Evolutionary conservation across 2,329 filamentous ascomycete genomes (phyloP).

Genomic region (Arthrobotrys sinensis): DNA sequence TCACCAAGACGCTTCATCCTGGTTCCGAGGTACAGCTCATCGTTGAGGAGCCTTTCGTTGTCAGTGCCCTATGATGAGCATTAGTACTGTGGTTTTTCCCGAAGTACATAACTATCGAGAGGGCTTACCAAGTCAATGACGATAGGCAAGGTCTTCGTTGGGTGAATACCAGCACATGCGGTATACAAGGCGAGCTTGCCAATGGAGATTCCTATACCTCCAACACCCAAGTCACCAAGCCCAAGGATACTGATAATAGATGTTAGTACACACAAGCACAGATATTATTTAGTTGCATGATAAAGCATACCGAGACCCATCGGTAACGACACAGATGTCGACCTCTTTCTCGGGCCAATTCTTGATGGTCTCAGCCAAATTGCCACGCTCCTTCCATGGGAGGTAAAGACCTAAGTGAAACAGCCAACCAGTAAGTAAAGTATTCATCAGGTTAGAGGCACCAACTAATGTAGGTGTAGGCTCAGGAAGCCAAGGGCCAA

Average conservation of each 20-base stretch:
- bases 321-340: conserved; percentile 96
- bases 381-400: conserved; percentile 92
- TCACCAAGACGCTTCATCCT: conserved; percentile 84
- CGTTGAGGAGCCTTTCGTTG: conserved; percentile 77
- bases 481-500: neutral
- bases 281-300: too few relatives aligned
- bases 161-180: conserved; percentile 93
- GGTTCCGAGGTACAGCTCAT: conserved; percentile 89
- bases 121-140: conserved; percentile 72
- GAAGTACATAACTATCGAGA: neutral
- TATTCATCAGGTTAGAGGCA: conserved; percentile 11
- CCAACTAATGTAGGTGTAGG: neutral
- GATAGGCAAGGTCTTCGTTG: conserved; percentile 83
- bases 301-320: conserved; percentile 79
- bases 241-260: conserved; percentile 74
- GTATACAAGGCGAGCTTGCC: conserved; percentile 97
- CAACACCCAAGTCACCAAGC: conserved; percentile 93
- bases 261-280: too few relatives aligned
- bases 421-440: neutral
- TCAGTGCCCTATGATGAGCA: conserved; percentile 72
- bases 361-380: conserved; percentile 86
- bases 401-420: conserved; percentile 75
- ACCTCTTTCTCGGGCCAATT: conserved; percentile 94
- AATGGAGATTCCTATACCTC: conserved; percentile 97
- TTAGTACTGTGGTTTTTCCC: neutral